phyloP scores from a whole-genome alignment of 2,329 filamentous ascomycete species.

The Volutella citrinella region DNA sequence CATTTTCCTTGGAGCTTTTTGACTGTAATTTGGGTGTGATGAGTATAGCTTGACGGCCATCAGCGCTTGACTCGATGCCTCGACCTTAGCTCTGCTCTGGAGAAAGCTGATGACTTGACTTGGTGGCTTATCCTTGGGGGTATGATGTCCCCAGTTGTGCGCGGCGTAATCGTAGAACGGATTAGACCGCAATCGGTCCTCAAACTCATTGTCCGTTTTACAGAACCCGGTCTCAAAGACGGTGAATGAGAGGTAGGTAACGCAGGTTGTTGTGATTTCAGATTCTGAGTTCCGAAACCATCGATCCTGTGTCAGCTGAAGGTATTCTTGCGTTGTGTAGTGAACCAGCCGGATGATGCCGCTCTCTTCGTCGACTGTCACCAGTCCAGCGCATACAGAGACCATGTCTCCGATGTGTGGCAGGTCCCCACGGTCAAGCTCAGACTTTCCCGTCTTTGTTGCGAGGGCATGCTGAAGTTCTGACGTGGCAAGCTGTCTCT shows the following conservation, averaged over 20 bases:
- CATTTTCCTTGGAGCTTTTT: constrained; percentile 9
- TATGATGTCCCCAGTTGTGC: constrained; percentile 33
- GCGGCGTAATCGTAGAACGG: constrained; percentile 30
- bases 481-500: too few relatives aligned
- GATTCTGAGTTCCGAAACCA: background rate
- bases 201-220: constrained; percentile 14
- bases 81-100: constrained; percentile 6
- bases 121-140: constrained; percentile 9
- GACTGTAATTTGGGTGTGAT: constrained; percentile 4
- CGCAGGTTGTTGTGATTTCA: background rate
- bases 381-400: too few relatives aligned
- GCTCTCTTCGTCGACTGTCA: too few relatives aligned
- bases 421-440: too few relatives aligned
- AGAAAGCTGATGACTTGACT: constrained; percentile 16
- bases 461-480: too few relatives aligned
- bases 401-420: too few relatives aligned
- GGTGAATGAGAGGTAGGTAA: background rate
- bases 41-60: constrained; percentile 7
- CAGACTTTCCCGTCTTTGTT: too few relatives aligned
- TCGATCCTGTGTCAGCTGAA: background rate
- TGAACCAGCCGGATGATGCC: too few relatives aligned
- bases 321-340: too few relatives aligned
- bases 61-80: constrained; percentile 18
- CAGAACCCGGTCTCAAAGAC: constrained; percentile 8
- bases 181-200: constrained; percentile 19